Conservation (phyloP, 2,329 filamentous ascomycete genomes). For the Didymella segeticola region DNA sequence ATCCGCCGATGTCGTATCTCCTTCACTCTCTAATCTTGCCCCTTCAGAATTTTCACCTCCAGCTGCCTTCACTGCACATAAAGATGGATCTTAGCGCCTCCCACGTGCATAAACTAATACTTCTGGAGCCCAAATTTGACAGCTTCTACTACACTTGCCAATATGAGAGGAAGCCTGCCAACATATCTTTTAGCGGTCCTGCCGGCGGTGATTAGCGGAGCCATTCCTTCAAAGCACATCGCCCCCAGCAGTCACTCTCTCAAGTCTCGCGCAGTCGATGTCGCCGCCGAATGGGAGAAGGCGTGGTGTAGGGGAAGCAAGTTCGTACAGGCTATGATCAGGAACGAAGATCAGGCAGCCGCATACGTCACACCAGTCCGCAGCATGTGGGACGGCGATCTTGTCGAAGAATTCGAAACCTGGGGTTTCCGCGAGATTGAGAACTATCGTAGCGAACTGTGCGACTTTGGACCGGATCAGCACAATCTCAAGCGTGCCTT, state of each 20-base stretch:
- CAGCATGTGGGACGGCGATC: constrained; percentile 15
- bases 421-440: constrained; percentile 22
- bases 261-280: neutral
- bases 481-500: constrained; percentile 12
- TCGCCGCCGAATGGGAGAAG: constrained; percentile 3
- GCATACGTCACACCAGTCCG: constrained; percentile 15
- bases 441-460: constrained; percentile 8
- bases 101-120: neutral
- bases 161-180: neutral
- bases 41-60: no score
- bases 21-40: no score
- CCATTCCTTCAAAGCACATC: neutral
- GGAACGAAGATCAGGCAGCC: neutral
- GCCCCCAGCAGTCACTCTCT: neutral
- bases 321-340: constrained; percentile 10
- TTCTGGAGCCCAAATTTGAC: neutral
- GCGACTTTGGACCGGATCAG: constrained; percentile 7
- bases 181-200: neutral
- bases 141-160: neutral
- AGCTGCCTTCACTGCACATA: no score
- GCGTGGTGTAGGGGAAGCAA: constrained; percentile 18
- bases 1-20: no score
- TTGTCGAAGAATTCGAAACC: constrained; percentile 7
- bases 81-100: neutral
- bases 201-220: neutral